Conservation (phyloP, 2,329 filamentous ascomycete species). For the Cadophora malorum region DNA sequence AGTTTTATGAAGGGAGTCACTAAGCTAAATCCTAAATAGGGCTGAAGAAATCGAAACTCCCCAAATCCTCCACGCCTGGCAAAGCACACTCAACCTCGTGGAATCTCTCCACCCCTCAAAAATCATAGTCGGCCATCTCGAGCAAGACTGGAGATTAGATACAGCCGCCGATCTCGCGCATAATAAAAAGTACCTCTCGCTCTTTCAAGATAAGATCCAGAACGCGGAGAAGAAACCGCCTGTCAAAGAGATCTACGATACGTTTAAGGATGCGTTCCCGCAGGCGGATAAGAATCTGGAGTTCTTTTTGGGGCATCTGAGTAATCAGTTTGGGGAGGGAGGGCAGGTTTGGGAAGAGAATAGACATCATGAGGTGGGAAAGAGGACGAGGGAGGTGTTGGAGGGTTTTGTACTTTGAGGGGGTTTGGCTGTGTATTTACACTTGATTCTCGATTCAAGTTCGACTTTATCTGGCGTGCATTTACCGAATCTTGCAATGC, state of each 20-base stretch:
- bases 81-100: conserved; percentile 14
- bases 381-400: conserved; percentile 75
- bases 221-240: conserved; percentile 13
- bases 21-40: neutral
- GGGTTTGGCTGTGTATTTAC: neutral
- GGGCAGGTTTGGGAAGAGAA: conserved; percentile 71
- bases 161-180: conserved; percentile 14
- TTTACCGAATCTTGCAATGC: neutral
- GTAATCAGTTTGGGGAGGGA: conserved; percentile 43
- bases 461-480: neutral
- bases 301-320: conserved; percentile 23
- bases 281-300: conserved; percentile 15
- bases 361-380: conserved; percentile 67
- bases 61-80: conserved; percentile 19
- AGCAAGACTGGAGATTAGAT: conserved; percentile 11
- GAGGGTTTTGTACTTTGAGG: conserved; percentile 52
- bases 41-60: conserved; percentile 24
- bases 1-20: too few relatives aligned
- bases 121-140: conserved; percentile 19
- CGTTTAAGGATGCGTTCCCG: conserved; percentile 19
- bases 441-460: too few relatives aligned
- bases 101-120: conserved; percentile 13
- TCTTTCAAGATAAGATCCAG: conserved; percentile 21
- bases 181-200: conserved; percentile 16
- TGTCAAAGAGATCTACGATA: conserved; percentile 19